These are phyloP conservation scores for Amaranthus tricolor DNA, from an alignment of 179 eudicot genomes.

Conservation along the genomic window DNA sequence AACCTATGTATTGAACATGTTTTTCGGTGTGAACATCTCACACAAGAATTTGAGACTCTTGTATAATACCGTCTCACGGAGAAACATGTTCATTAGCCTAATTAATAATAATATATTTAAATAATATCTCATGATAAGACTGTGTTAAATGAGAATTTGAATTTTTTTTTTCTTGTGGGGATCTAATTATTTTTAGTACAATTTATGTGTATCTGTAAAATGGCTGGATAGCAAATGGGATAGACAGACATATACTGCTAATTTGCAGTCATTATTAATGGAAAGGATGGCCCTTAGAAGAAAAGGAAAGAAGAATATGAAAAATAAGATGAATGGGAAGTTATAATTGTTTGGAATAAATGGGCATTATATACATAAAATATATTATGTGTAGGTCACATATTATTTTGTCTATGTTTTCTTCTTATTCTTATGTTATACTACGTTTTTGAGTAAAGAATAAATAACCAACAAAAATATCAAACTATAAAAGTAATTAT, in stretches of 20 bases:
- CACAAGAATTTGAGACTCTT: too few species aligned
- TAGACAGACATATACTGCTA: neutral
- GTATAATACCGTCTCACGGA: too few species aligned
- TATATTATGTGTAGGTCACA: neutral
- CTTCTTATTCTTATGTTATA: neutral
- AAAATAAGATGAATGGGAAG: neutral
- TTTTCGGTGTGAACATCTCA: too few species aligned
- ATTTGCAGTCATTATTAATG: constrained; percentile 4
- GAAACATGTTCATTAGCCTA: too few species aligned
- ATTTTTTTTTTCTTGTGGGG: too few species aligned
- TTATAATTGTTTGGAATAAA: neutral
- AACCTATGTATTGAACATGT: too few species aligned
- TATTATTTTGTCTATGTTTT: neutral
- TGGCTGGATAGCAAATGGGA: constrained; percentile 16
- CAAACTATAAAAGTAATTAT: neutral
- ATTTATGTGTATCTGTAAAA: neutral
- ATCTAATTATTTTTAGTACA: too few species aligned
- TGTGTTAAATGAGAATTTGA: too few species aligned
- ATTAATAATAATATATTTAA: too few species aligned
- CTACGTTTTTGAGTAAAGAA: neutral
- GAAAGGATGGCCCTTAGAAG: too few species aligned
- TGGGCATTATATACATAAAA: neutral
- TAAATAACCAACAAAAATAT: neutral
- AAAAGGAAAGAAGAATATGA: neutral
- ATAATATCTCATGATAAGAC: too few species aligned